Evolutionary conservation across 306 rosid genomes (phyloP).

Genomic region (Cucumis melo): DNA sequence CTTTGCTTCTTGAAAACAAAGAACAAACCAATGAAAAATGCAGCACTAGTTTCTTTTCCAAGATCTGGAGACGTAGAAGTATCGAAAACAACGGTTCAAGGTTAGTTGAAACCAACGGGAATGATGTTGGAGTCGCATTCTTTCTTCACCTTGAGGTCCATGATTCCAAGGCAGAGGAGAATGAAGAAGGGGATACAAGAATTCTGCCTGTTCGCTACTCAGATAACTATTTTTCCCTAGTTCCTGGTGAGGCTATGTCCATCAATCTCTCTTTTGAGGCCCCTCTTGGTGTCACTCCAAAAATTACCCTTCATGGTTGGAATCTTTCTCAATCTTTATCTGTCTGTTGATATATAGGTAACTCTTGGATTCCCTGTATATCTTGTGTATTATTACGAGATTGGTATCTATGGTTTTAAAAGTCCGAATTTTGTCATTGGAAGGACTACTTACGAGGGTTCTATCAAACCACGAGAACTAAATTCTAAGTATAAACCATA

Average conservation of each 20-base stretch:
- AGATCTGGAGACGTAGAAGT: constrained; percentile 27
- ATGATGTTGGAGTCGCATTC: constrained; percentile 69
- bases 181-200: constrained; percentile 71
- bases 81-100: constrained; percentile 26
- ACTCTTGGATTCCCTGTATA: too few species aligned
- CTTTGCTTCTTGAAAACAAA: constrained; percentile 10
- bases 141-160: constrained; percentile 77
- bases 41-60: constrained; percentile 28
- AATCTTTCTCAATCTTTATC: constrained; percentile 19
- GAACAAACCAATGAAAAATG: constrained; percentile 16
- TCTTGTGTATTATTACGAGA: too few species aligned
- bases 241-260: constrained; percentile 63
- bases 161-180: constrained; percentile 25
- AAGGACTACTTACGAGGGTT: too few species aligned
- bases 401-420: too few species aligned
- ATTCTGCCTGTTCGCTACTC: constrained; percentile 88
- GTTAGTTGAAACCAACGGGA: constrained; percentile 40
- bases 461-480: too few species aligned
- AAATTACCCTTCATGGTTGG: constrained; percentile 61
- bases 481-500: too few species aligned
- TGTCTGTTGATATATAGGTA: not conserved
- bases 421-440: too few species aligned
- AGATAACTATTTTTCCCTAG: constrained; percentile 77
- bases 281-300: constrained; percentile 61
- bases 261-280: constrained; percentile 51